A percentile compares a stretch with the other conserved stretches of the same genome.
phyloP scores from a whole-genome alignment of 768 basidiomycete genomes.

The Kockovaella imperatae region DNA sequence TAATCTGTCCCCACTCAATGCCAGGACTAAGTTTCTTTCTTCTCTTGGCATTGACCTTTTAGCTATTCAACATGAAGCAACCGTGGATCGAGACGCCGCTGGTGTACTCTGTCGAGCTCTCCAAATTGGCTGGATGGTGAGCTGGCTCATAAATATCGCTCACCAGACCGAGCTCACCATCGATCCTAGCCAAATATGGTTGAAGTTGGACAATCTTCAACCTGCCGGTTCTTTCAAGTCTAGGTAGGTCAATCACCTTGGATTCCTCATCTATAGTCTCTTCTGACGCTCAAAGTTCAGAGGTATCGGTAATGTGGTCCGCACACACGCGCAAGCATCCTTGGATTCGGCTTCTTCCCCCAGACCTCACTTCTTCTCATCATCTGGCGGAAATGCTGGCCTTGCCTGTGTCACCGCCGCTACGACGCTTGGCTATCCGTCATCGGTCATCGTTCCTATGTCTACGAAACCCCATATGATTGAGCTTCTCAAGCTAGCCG shows the following conservation, averaged over 20 bases:
- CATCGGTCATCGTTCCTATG: conserved; percentile 25
- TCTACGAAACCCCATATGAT: conserved; percentile 25
- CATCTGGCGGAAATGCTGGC: conserved; percentile 38
- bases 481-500: conserved; percentile 12
- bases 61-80: too few species aligned
- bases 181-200: conserved; percentile 17
- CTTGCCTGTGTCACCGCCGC: conserved; percentile 24
- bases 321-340: not conserved
- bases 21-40: too few species aligned
- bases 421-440: conserved; percentile 14
- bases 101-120: conserved; percentile 18
- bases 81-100: conserved; percentile 32
- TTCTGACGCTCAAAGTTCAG: conserved; percentile 4
- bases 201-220: conserved; percentile 37
- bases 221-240: conserved; percentile 39
- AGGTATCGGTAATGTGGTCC: conserved; percentile 28
- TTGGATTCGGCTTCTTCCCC: conserved; percentile 3
- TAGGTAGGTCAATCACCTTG: conserved; percentile 10
- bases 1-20: too few species aligned
- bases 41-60: too few species aligned
- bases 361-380: conserved; percentile 20
- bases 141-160: conserved; percentile 1
- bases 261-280: not conserved
- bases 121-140: conserved; percentile 29
- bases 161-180: not conserved